A percentile compares a stretch with the other conserved stretches of the same genome.
Evolutionary conservation across 2,329 filamentous ascomycete species (phyloP).

Genomic region (Plectosphaerella cucumerina): DNA sequence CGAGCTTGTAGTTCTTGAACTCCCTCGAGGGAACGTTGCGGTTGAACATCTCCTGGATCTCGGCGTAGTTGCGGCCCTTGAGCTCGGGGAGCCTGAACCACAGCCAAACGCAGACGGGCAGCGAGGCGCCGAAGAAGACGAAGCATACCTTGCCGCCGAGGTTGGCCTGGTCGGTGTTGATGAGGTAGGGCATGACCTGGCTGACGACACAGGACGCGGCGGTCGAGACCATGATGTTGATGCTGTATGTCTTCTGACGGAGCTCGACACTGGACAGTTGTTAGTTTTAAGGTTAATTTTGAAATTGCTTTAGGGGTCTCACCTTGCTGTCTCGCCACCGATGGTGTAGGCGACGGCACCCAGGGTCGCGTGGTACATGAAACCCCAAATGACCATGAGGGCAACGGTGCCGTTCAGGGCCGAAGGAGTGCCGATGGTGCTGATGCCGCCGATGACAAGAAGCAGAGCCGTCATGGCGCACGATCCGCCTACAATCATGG

Average conservation of each 20-base stretch:
- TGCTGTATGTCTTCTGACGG: constrained; percentile 26
- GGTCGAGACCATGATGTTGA: constrained; percentile 26
- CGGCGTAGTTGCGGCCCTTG: constrained; percentile 13
- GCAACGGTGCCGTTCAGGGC: constrained; percentile 19
- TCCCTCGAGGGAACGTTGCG: constrained; percentile 7
- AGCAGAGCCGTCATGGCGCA: constrained; percentile 21
- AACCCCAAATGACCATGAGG: constrained; percentile 23
- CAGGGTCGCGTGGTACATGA: constrained; percentile 22
- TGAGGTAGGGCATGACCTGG: constrained; percentile 24
- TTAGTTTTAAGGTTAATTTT: background rate
- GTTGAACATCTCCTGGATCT: constrained; percentile 11
- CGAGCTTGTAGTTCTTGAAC: constrained; percentile 9
- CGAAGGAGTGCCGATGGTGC: constrained; percentile 17
- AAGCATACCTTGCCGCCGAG: constrained; percentile 27
- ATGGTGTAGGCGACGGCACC: constrained; percentile 24
- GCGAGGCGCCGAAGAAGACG: constrained; percentile 23
- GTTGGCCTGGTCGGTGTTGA: constrained; percentile 24
- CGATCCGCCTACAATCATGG: constrained; percentile 22
- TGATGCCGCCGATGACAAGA: constrained; percentile 24
- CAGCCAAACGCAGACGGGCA: constrained; percentile 18
- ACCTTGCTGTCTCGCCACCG: constrained; percentile 23
- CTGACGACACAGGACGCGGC: constrained; percentile 22
- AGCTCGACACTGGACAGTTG: constrained; percentile 15
- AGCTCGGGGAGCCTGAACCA: constrained; percentile 12
- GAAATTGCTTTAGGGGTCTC: background rate